Base-by-base conservation (phyloP, 1,284 basidiomycete genomes). In the Boletellus dicymbophilus region DNA sequence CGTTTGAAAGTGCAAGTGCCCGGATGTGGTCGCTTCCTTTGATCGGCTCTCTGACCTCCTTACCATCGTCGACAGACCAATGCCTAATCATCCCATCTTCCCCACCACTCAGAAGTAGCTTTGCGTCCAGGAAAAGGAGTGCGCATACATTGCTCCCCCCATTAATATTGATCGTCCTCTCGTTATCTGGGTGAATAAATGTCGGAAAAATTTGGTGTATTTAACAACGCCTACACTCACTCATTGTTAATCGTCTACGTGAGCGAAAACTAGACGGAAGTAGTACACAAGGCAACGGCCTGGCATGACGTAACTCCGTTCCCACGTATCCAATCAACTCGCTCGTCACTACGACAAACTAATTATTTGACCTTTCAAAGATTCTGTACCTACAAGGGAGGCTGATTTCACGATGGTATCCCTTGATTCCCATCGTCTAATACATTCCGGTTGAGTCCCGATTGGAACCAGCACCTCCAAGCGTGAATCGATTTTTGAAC, bases 51-150 rank as follows among this genome's bases (percentile, higher is more conserved):
- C 44, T 33, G 15, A 50, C 37, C 39, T 45, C 44, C 33, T 31
- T 37, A 7, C 49, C 38, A 25, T 44, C 49, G 2, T 51, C 39
- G 18, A 48, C 34, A n/a, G 28, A 21, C 49, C 49, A 51, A 7
- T 37, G 39, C n/a, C 38, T 33, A 16, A 51, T 31, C 34, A 31
- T 42, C 4, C 45, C 44, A 37, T 51, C 49, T 12, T 48, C 39
- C 7, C 39, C 44, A 15, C 44, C 49, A 13, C 39, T 48, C 33
- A 51, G 18, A 7, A 51, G n/a, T n/a, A n/a, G n/a, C n/a, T n/a
- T n/a, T n/a, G n/a, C n/a, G n/a, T 45, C 44, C 36, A 23, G 22
- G 36, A 45, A 37, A 4, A 28, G 25, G 34, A 45, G 44, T 16
- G 26, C 25, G n/a, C 20, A 22, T 7, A 37, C 15, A 8, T 18